phyloP scores from a whole-genome alignment of 768 basidiomycete genomes.

The Tricholoma furcatifolium region DNA sequence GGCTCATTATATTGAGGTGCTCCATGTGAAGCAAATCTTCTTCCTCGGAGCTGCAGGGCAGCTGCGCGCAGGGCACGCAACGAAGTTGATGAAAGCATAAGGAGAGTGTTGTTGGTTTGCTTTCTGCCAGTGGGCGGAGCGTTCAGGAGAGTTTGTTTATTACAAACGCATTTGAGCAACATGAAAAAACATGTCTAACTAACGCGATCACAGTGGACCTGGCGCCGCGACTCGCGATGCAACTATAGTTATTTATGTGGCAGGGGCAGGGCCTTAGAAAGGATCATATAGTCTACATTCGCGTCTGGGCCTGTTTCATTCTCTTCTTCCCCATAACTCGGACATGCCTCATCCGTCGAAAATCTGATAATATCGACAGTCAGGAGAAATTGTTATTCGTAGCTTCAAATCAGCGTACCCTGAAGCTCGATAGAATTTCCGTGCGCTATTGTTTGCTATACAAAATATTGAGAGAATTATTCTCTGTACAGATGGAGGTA shows the following conservation, averaged over 20 bases:
- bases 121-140: conserved; percentile 1
- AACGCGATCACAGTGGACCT: too few species aligned
- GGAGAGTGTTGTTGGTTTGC: not conserved
- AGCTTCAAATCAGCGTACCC: conserved; percentile 42
- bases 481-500: conserved; percentile 1
- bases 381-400: not conserved
- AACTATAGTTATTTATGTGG: not conserved
- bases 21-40: conserved; percentile 68
- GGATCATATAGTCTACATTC: conserved; percentile 44
- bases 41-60: conserved; percentile 34
- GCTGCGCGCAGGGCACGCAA: conserved; percentile 45
- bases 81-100: conserved; percentile 48
- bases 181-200: conserved; percentile 12
- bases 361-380: conserved; percentile 41
- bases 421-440: conserved; percentile 49
- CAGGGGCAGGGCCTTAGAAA: conserved; percentile 32
- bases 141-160: conserved; percentile 12
- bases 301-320: conserved; percentile 27
- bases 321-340: conserved; percentile 33
- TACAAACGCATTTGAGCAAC: conserved; percentile 14
- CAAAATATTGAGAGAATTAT: conserved; percentile 9
- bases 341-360: conserved; percentile 49
- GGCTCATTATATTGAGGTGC: conserved; percentile 89
- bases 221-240: not conserved
- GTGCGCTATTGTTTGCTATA: conserved; percentile 44